Percentiles rank a stretch among this genome's conserved stretches.
Conservation (phyloP, 2,329 filamentous ascomycete species). For the Venturia asperata region DNA sequence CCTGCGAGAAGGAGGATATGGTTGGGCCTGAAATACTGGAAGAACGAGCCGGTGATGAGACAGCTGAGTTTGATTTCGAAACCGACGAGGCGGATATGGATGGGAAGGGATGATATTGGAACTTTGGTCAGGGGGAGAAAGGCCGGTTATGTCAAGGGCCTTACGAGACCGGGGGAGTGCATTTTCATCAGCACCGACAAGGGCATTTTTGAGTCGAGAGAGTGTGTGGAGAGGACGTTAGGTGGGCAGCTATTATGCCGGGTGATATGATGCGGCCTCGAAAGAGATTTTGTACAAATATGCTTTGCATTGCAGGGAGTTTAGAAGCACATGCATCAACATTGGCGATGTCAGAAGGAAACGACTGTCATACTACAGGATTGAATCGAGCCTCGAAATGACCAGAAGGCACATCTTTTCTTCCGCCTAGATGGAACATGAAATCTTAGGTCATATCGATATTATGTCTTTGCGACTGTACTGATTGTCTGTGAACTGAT, state of each 20-base stretch:
- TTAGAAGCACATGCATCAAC: conserved; percentile 7
- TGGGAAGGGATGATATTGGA: conserved; percentile 55
- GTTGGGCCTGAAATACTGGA: conserved; percentile 86
- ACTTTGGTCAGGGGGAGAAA: conserved; percentile 62
- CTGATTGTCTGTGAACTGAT: no score
- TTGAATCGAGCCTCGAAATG: not conserved
- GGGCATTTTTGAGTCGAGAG: conserved; percentile 73
- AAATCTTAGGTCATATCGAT: not conserved
- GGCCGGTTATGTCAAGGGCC: conserved; percentile 59
- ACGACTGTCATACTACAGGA: not conserved
- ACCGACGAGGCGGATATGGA: conserved; percentile 61
- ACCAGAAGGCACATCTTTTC: not conserved
- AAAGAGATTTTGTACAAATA: conserved; percentile 10
- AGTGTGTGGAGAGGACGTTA: conserved; percentile 71
- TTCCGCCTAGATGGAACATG: not conserved
- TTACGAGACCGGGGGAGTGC: conserved; percentile 71
- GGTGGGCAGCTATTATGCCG: conserved; percentile 77
- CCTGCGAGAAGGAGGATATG: conserved; percentile 70
- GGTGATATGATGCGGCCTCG: conserved; percentile 25
- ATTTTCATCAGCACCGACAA: conserved; percentile 71
- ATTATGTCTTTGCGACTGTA: no score
- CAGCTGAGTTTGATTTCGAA: conserved; percentile 62
- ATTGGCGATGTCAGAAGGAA: not conserved
- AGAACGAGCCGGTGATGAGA: conserved; percentile 69
- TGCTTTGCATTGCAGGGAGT: conserved; percentile 10